Evolutionary conservation across 2,329 filamentous ascomycete species (phyloP).

Genomic region (Aspergillus ochraceus): DNA sequence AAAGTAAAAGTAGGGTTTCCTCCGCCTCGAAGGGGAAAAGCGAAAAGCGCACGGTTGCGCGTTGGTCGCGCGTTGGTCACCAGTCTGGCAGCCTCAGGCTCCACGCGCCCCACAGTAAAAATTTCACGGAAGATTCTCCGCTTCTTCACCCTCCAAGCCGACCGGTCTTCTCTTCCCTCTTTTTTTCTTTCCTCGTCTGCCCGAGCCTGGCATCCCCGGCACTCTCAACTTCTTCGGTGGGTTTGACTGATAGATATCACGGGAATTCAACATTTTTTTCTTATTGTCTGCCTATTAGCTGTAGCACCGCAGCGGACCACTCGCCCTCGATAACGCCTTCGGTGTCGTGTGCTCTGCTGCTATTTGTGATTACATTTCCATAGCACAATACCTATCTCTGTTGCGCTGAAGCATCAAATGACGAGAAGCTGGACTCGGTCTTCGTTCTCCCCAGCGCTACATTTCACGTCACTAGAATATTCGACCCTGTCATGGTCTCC

Average conservation of each 20-base stretch:
- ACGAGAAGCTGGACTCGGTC: conserved; percentile 12
- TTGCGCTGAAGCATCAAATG: conserved; percentile 19
- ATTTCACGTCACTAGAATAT: conserved; percentile 4
- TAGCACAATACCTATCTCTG: not conserved
- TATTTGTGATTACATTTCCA: not conserved
- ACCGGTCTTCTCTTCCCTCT: conserved; percentile 3
- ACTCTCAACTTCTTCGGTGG: conserved; percentile 6
- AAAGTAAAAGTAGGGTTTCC: too few relatives aligned
- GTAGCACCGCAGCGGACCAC: conserved; percentile 18
- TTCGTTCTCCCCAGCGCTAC: conserved; percentile 8
- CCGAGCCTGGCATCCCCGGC: conserved; percentile 13
- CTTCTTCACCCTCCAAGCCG: not conserved
- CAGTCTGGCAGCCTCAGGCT: conserved; percentile 20
- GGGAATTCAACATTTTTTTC: conserved; percentile 2
- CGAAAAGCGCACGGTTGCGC: conserved; percentile 12
- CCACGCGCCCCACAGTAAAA: conserved; percentile 24
- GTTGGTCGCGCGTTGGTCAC: conserved; percentile 16
- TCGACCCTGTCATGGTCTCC: conserved; percentile 34
- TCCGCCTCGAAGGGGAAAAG: not conserved
- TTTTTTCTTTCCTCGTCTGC: conserved; percentile 13
- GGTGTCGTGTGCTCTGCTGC: conserved; percentile 21
- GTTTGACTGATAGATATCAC: conserved; percentile 19
- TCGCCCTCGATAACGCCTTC: not conserved
- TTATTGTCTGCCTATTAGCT: conserved; percentile 9
- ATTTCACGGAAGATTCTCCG: conserved; percentile 9